Evolutionary conservation across 2,329 filamentous ascomycete genomes (phyloP).

Genomic region (Sarocladium kiliense): DNA sequence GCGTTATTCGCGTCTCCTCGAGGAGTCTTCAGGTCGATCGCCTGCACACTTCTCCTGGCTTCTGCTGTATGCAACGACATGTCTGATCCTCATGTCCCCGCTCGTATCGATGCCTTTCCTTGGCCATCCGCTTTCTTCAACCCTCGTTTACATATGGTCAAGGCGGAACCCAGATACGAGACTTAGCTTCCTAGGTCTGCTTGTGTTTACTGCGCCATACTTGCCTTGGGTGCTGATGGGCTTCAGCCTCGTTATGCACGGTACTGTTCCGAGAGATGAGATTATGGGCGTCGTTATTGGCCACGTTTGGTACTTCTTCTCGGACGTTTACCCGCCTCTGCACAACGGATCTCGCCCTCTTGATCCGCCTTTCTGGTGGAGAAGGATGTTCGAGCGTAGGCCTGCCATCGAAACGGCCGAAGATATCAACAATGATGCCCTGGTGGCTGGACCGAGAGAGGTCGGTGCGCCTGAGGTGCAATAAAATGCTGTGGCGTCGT

Average conservation of each 20-base stretch:
- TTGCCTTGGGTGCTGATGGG: slow-evolving; percentile 93
- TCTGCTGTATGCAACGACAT: slow-evolving; percentile 75
- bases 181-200: slow-evolving; percentile 79
- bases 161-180: slow-evolving; percentile 88
- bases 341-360: slow-evolving; percentile 80
- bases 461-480: slow-evolving; percentile 10
- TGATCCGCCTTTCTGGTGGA: slow-evolving; percentile 88
- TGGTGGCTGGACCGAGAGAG: slow-evolving; percentile 46
- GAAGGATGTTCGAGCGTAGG: slow-evolving; percentile 70
- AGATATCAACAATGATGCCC: slow-evolving; percentile 57
- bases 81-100: slow-evolving; percentile 76
- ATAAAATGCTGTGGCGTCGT: background rate
- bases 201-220: slow-evolving; percentile 92
- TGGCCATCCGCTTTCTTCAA: slow-evolving; percentile 87
- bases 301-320: slow-evolving; percentile 98
- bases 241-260: slow-evolving; percentile 88
- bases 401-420: slow-evolving; percentile 42
- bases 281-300: slow-evolving; percentile 92
- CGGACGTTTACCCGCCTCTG: slow-evolving; percentile 89
- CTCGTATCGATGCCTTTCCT: slow-evolving; percentile 89
- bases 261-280: slow-evolving; percentile 87
- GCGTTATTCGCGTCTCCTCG: slow-evolving; percentile 88
- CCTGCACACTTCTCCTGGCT: slow-evolving; percentile 95
- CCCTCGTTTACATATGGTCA: slow-evolving; percentile 96
- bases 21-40: slow-evolving; percentile 88